A percentile compares a stretch with the other conserved stretches of the same genome.
phyloP scores from a whole-genome alignment of 768 basidiomycete species.

The Pseudohyphozyma bogoriensis region DNA sequence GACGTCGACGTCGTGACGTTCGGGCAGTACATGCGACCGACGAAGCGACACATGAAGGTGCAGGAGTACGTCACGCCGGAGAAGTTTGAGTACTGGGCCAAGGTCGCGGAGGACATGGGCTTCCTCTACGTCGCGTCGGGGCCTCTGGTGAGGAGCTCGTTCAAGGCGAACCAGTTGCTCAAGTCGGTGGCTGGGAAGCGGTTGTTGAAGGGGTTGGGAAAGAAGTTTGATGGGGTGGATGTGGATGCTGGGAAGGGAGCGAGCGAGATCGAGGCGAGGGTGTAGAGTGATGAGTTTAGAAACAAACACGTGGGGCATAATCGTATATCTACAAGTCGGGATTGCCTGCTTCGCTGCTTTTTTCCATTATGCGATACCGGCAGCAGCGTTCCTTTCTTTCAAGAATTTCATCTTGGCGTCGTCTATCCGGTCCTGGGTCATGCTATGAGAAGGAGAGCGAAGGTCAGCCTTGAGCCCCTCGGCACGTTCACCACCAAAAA shows the following conservation, averaged over 20 bases:
- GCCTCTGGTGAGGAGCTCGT: constrained; percentile 88
- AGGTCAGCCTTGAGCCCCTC: background rate
- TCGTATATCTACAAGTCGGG: background rate
- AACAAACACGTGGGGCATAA: background rate
- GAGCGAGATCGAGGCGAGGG: background rate
- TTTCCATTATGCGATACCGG: background rate
- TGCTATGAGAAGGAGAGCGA: background rate
- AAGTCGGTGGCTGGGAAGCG: constrained; percentile 27
- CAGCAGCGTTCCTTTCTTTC: background rate
- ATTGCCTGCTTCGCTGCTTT: background rate
- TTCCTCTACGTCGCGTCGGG: constrained; percentile 97
- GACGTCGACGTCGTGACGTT: constrained; percentile 97
- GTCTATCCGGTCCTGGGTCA: background rate
- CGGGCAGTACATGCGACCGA: constrained; percentile 99
- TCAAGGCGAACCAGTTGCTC: constrained; percentile 60
- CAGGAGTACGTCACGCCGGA: constrained; percentile 87
- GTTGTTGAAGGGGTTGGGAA: constrained; percentile 15
- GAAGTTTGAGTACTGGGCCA: constrained; percentile 87
- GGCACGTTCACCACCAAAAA: background rate
- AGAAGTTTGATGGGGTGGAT: constrained; percentile 16
- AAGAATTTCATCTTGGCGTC: background rate
- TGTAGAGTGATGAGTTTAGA: background rate
- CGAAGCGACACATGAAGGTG: constrained; percentile 98
- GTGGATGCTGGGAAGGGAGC: constrained; percentile 1
- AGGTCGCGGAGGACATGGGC: constrained; percentile 80